Percentiles rank a stretch among this genome's conserved stretches.
phyloP scores from a whole-genome alignment of 2,329 filamentous ascomycete species.

The Penicillium sp. region DNA sequence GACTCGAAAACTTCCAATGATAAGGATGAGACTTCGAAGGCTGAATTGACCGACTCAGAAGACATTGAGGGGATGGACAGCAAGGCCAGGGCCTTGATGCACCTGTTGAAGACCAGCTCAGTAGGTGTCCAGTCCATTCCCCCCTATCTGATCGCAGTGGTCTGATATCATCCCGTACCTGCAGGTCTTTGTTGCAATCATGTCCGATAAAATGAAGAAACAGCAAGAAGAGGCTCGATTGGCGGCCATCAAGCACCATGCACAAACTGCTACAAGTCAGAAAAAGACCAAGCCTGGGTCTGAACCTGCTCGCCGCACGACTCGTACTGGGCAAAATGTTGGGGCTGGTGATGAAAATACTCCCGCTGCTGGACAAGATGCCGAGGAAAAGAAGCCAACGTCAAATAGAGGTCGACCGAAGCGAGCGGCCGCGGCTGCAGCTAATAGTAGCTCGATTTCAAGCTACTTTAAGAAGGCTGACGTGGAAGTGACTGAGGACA shows the following conservation, averaged over 20 bases:
- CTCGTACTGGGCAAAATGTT: constrained; percentile 29
- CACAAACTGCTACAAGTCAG: constrained; percentile 26
- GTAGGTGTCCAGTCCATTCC: constrained; percentile 24
- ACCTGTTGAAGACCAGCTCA: constrained; percentile 48
- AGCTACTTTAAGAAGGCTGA: constrained; percentile 62
- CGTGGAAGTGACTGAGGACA: constrained; percentile 53
- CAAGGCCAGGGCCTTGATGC: constrained; percentile 47
- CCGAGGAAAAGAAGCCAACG: constrained; percentile 19
- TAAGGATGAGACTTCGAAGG: constrained; percentile 18
- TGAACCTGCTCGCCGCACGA: constrained; percentile 29
- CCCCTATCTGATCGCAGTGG: neutral
- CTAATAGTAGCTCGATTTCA: constrained; percentile 50
- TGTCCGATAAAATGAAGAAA: constrained; percentile 52
- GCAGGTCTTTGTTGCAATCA: constrained; percentile 50
- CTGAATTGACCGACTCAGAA: constrained; percentile 29
- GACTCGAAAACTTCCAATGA: constrained; percentile 7
- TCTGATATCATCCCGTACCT: neutral
- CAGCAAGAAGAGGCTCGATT: constrained; percentile 46
- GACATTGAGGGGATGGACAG: constrained; percentile 43
- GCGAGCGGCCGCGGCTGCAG: constrained; percentile 20
- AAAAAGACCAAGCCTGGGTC: constrained; percentile 30
- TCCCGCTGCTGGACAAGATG: constrained; percentile 16
- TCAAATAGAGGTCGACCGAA: constrained; percentile 31
- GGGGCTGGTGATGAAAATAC: constrained; percentile 20
- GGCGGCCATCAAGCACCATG: constrained; percentile 34